These are phyloP conservation scores for Tulasnella sp. DNA, from an alignment of 768 basidiomycete genomes.

Conservation along the genomic window DNA sequence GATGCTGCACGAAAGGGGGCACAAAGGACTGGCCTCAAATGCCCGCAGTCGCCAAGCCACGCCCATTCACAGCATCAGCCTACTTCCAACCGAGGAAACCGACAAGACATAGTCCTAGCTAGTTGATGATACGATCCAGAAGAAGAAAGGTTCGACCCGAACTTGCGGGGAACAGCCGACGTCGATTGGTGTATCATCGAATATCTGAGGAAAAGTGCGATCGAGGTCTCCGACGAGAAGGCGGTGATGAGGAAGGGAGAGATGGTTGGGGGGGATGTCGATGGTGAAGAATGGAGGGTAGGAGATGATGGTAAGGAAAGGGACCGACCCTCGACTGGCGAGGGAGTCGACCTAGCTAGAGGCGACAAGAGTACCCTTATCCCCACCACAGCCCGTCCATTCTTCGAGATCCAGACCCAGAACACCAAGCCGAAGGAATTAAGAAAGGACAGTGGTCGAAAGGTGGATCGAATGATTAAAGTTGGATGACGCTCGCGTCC, in stretches of 20 bases:
- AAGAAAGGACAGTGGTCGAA: background rate
- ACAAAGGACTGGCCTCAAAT: background rate
- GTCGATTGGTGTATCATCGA: background rate
- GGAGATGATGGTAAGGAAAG: background rate
- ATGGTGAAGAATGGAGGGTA: background rate
- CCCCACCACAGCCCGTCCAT: background rate
- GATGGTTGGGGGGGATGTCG: background rate
- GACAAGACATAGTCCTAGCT: too few species aligned
- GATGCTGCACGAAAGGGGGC: background rate
- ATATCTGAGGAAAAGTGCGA: background rate
- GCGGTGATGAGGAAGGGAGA: background rate
- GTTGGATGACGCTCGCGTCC: conserved; percentile 8
- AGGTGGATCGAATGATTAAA: conserved; percentile 11
- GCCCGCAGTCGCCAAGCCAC: background rate
- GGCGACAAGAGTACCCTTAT: background rate
- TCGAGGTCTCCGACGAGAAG: background rate
- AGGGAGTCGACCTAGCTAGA: background rate
- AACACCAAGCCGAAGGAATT: background rate
- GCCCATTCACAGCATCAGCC: background rate
- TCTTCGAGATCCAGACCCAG: background rate
- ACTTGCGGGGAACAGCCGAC: background rate
- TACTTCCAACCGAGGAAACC: background rate
- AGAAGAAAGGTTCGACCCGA: background rate
- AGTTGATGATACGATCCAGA: background rate
- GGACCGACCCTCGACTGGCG: conserved; percentile 5